These are phyloP conservation scores for Aegle marmelos DNA, from an alignment of 345 rosid genomes.

Conservation along the genomic window DNA sequence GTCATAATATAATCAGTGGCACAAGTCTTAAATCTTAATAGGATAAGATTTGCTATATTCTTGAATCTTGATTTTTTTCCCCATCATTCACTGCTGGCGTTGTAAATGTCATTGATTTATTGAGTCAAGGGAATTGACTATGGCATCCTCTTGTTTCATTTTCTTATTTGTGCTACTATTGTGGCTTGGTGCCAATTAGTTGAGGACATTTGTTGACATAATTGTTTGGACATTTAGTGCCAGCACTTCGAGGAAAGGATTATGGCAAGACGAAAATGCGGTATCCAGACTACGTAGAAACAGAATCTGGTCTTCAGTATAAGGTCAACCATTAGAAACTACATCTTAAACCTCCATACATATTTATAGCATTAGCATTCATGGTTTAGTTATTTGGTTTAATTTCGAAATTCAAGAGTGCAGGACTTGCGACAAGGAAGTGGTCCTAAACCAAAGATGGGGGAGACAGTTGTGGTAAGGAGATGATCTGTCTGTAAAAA, in stretches of 20 bases:
- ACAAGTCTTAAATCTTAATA: background rate
- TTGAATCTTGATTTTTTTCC: background rate
- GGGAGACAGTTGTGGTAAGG: constrained; percentile 83
- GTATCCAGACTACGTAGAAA: constrained; percentile 80
- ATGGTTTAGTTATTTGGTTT: constrained; percentile 12
- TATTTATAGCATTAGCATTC: background rate
- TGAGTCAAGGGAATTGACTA: background rate
- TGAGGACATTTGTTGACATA: background rate
- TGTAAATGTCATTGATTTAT: background rate
- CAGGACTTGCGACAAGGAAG: constrained; percentile 83
- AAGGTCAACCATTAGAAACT: constrained; percentile 48
- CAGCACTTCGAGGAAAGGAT: constrained; percentile 90
- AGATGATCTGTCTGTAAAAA: background rate
- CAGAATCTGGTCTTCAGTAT: constrained; percentile 89
- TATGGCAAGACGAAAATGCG: constrained; percentile 91
- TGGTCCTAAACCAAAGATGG: constrained; percentile 78
- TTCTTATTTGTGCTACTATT: background rate
- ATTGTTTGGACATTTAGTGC: constrained; percentile 51
- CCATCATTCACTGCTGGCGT: background rate
- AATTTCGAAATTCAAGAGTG: constrained; percentile 23
- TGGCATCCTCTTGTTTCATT: background rate
- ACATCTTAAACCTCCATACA: background rate
- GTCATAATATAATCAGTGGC: background rate
- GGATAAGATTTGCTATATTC: background rate
- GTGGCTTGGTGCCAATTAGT: background rate